phyloP scores from a whole-genome alignment of 495 filamentous ascomycete species.

The Darksidea phi region DNA sequence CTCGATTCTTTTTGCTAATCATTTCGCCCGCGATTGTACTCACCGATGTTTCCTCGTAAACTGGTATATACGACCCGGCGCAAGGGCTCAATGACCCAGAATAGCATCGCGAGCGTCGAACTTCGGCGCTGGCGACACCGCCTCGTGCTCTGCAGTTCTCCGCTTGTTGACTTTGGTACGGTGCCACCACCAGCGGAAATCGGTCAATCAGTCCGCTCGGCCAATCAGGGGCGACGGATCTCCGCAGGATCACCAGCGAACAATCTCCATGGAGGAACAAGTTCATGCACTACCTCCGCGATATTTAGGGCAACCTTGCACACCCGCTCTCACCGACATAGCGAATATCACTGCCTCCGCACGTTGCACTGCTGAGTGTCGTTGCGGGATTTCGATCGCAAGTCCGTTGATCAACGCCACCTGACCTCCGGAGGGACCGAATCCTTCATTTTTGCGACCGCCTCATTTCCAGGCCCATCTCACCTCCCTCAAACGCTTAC shows the following conservation, averaged over 20 bases:
- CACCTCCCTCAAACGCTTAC: neutral
- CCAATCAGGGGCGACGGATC: conserved; percentile 4
- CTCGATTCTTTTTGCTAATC: too few relatives aligned
- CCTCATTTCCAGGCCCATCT: neutral
- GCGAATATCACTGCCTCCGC: neutral
- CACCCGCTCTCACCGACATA: neutral
- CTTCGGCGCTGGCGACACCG: conserved; percentile 3
- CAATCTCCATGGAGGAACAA: conserved; percentile 1
- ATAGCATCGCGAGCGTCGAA: too few relatives aligned
- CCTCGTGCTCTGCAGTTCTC: neutral
- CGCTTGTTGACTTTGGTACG: neutral
- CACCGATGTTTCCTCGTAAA: too few relatives aligned
- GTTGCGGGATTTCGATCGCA: neutral
- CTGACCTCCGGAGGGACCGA: neutral
- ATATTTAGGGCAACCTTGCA: neutral
- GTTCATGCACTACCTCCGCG: neutral
- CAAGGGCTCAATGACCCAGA: too few relatives aligned
- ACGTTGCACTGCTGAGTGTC: neutral
- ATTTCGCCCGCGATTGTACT: too few relatives aligned
- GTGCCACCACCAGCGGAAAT: conserved; percentile 26
- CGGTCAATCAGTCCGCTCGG: neutral
- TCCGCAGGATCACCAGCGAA: conserved; percentile 2
- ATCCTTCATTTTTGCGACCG: neutral
- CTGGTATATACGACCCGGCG: too few relatives aligned
- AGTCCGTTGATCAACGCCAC: neutral